A percentile compares a stretch with the other conserved stretches of the same genome.
Conservation (phyloP, 176 grass and related monocot species). For the sorghum (Sorghum bicolor) region DNA sequence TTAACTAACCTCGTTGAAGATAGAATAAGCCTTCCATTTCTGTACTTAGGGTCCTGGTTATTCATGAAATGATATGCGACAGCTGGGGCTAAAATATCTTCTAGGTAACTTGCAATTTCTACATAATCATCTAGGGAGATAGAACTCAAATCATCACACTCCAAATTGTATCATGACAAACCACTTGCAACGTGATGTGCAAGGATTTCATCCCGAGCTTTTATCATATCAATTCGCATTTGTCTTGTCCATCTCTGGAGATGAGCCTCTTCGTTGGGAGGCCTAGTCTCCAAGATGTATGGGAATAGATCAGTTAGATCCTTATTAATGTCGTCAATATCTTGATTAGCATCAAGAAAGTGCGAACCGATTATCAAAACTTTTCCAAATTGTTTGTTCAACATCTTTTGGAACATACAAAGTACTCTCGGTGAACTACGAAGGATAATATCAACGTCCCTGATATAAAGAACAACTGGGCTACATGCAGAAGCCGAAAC, state of each 20-base stretch:
- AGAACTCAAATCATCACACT: conserved; percentile 74
- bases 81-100: conserved; percentile 68
- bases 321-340: conserved; percentile 40
- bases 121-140: conserved; percentile 46
- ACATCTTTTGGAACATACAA: conserved; percentile 70
- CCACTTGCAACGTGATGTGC: conserved; percentile 45
- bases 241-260: conserved; percentile 65
- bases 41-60: conserved; percentile 72
- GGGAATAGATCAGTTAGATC: conserved; percentile 61
- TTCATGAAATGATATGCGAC: conserved; percentile 84
- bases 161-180: conserved; percentile 59
- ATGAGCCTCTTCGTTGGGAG: conserved; percentile 55
- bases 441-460: conserved; percentile 58
- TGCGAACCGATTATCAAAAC: conserved; percentile 82
- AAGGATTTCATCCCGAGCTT: conserved; percentile 31
- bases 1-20: conserved; percentile 68
- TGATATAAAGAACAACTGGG: conserved; percentile 76
- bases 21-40: conserved; percentile 78
- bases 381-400: conserved; percentile 58
- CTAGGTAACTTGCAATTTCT: conserved; percentile 42
- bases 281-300: conserved; percentile 66
- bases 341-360: conserved; percentile 40
- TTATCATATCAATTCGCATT: conserved; percentile 61
- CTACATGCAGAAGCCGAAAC: conserved; percentile 45
- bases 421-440: conserved; percentile 41